Evolutionary conservation across 2,329 filamentous ascomycete genomes (phyloP), one percentile per base, ranked within the genome.

Genomic region (Malbranchea zuffiana): DNA sequence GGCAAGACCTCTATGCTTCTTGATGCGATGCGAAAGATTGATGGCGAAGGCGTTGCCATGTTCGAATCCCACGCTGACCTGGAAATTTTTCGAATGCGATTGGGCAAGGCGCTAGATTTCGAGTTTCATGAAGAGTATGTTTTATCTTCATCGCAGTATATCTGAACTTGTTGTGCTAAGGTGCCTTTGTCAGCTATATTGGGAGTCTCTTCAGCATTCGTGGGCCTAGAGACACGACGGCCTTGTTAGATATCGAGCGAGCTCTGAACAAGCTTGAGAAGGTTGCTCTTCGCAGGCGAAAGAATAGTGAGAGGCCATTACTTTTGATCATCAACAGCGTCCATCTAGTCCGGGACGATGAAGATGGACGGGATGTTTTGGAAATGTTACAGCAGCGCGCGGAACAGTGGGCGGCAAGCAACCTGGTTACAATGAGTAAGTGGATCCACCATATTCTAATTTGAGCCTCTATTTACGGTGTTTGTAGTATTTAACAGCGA

Each of bases 221-320:
- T 19, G 90, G 90, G 0, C 90, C 90, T 0, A 75, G 90, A 28
- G 90, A 98, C 52, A 87, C 84, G 3, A 93, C 85, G 0, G 86
- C 90, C 3, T 67, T 98, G 21, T 70, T 98, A 1, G 90, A 98
- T 55, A 95, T 98, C 44, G 90, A 98, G 56, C 77, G 90, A 18
- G 90, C 90, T 0, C 80, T 98, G 57, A 98, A 98, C 69, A 98
- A 98, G 61, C 66, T 98, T 7, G 90, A 98, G 55, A 98, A 98
- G 59, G 84, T 96, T 5, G 90, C 90, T 1, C 63, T 98, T 31
- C 45, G 44, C 40, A 69, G 68, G 48, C 72, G 86, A 29, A 66
- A 70, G 20, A 65, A 58, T 41, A 59, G 75, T 18, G 72, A 74
- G 6, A 69, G 71, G 42, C 90, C 90, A 1, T 67, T 98, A 4